These are phyloP conservation scores for Trifolium subterraneum DNA, from an alignment of 306 rosid genomes.

Conservation along the genomic window DNA sequence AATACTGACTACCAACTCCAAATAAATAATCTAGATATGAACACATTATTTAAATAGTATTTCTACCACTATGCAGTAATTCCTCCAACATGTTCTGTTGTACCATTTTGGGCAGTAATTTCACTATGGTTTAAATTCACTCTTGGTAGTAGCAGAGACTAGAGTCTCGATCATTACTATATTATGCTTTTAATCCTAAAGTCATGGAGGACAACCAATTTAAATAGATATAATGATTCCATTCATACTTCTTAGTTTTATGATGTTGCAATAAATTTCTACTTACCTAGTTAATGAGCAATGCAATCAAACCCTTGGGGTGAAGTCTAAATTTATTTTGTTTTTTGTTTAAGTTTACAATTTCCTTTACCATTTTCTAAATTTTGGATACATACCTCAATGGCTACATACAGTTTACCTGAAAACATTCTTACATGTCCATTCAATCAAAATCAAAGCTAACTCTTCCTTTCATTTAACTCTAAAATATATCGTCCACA, in stretches of 20 bases:
- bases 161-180: not conserved
- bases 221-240: not conserved
- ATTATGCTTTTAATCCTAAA: not conserved
- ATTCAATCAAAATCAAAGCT: not conserved
- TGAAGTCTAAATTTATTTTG: not conserved
- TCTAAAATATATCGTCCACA: not conserved
- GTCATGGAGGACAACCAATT: not conserved
- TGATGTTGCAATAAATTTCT: not conserved
- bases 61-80: not conserved
- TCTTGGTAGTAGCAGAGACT: not conserved
- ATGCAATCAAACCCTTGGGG: conserved; percentile 10
- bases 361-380: conserved; percentile 5
- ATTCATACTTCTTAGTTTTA: not conserved
- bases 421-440: not conserved
- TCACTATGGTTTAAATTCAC: not conserved
- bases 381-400: not conserved
- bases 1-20: not conserved
- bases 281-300: not conserved
- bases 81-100: not conserved
- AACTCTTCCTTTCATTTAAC: conserved; percentile 10
- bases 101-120: not conserved
- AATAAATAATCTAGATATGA: not conserved
- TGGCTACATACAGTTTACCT: not conserved
- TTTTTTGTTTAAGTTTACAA: not conserved
- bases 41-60: not conserved